phyloP scores from a whole-genome alignment of 2,329 filamentous ascomycete genomes.

The Ophiostoma himal-ulmi region DNA sequence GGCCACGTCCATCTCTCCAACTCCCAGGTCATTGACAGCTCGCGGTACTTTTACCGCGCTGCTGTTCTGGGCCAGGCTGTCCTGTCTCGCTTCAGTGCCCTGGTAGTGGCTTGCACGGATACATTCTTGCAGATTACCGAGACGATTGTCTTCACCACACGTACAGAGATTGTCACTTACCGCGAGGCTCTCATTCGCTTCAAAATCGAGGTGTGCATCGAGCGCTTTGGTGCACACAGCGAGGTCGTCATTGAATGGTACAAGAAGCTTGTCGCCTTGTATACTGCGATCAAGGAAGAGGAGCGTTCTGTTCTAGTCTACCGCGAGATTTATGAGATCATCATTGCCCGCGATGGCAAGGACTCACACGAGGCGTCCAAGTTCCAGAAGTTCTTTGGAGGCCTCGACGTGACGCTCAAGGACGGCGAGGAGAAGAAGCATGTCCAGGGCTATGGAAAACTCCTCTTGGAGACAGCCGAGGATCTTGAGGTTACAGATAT shows the following conservation, averaged over 20 bases:
- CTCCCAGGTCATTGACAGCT: conserved; percentile 28
- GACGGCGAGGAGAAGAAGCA: conserved; percentile 25
- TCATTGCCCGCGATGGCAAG: conserved; percentile 32
- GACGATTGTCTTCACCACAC: conserved; percentile 33
- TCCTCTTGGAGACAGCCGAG: conserved; percentile 36
- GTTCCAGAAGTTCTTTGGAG: conserved; percentile 33
- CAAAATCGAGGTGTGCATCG: conserved; percentile 37
- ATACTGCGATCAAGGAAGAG: conserved; percentile 35
- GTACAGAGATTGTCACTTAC: conserved; percentile 35
- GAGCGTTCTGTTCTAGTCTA: conserved; percentile 33
- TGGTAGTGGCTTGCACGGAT: conserved; percentile 36
- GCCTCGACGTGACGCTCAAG: conserved; percentile 34
- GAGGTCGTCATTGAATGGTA: conserved; percentile 37
- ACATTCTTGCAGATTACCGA: conserved; percentile 36
- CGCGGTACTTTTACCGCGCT: conserved; percentile 36
- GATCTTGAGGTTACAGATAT: conserved; percentile 33
- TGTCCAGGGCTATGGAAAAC: conserved; percentile 32
- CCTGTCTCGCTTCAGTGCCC: conserved; percentile 32
- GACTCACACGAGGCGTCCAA: conserved; percentile 31
- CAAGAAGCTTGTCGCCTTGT: conserved; percentile 35
- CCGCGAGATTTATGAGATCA: conserved; percentile 35
- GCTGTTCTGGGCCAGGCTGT: conserved; percentile 52
- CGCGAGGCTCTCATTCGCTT: conserved; percentile 37
- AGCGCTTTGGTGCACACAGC: conserved; percentile 33
- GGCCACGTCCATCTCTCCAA: conserved; percentile 32